phyloP scores from a whole-genome alignment of 345 rosid genomes.

The Hibiscus mutabilis region DNA sequence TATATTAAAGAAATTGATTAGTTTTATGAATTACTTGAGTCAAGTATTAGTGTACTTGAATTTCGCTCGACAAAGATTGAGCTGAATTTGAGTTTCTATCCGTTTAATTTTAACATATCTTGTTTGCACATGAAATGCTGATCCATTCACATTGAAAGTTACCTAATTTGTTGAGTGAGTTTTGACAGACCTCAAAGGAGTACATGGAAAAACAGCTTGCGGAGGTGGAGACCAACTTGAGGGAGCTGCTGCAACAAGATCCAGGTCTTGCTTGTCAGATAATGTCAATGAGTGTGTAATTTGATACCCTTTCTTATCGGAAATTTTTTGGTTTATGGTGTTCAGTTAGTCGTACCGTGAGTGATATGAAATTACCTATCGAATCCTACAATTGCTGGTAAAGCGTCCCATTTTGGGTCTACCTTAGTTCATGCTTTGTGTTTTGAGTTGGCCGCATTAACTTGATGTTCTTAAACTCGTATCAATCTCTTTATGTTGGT shows the following conservation, averaged over 20 bases:
- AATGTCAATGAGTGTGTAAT: conserved; percentile 62
- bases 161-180: background rate
- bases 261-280: conserved; percentile 83
- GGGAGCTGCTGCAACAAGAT: conserved; percentile 93
- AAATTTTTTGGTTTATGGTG: background rate
- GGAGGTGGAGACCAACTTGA: conserved; percentile 82
- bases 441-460: background rate
- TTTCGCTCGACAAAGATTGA: background rate
- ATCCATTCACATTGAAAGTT: background rate
- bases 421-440: background rate
- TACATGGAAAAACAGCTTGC: conserved; percentile 81
- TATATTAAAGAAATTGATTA: background rate
- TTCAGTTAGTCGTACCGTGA: background rate
- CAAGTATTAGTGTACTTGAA: background rate
- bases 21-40: background rate
- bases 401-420: background rate
- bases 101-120: background rate
- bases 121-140: background rate
- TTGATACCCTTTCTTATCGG: background rate
- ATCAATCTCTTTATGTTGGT: no score
- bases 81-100: background rate
- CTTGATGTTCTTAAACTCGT: background rate
- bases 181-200: conserved; percentile 70
- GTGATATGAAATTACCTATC: background rate
- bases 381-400: background rate